phyloP scores from a whole-genome alignment of 768 basidiomycete species.

The Hydnum rufescens region DNA sequence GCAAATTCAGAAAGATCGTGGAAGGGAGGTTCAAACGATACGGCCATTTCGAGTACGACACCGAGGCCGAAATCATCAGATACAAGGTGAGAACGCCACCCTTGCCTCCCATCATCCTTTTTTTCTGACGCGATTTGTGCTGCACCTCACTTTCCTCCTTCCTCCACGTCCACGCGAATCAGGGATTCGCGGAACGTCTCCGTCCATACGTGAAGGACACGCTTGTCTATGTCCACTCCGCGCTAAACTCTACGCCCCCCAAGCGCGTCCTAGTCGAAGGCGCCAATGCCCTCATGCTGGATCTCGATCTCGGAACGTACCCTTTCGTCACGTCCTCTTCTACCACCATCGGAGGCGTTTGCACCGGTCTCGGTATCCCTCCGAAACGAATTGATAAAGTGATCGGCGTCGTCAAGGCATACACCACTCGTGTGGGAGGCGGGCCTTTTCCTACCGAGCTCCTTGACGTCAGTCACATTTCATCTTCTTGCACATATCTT shows the following conservation, averaged over 20 bases:
- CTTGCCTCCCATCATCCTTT: background rate
- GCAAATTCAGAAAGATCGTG: constrained; percentile 86
- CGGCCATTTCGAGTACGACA: constrained; percentile 95
- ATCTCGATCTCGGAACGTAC: constrained; percentile 95
- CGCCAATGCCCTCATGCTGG: constrained; percentile 96
- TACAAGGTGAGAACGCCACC: constrained; percentile 45
- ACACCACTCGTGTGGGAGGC: constrained; percentile 95
- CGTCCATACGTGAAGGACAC: constrained; percentile 82
- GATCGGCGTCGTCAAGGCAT: constrained; percentile 93
- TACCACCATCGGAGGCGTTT: constrained; percentile 86
- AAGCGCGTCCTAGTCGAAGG: constrained; percentile 88
- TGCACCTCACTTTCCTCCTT: constrained; percentile 2
- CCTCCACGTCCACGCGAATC: background rate
- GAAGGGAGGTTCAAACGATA: constrained; percentile 97
- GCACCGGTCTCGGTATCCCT: constrained; percentile 93
- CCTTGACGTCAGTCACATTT: constrained; percentile 40
- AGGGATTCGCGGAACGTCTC: constrained; percentile 71
- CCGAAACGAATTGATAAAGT: constrained; percentile 70
- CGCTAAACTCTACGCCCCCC: constrained; percentile 30
- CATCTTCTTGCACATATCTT: background rate
- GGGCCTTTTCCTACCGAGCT: constrained; percentile 97
- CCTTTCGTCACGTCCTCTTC: constrained; percentile 93
- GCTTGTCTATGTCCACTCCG: constrained; percentile 63
- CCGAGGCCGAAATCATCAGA: constrained; percentile 82
- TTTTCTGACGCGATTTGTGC: background rate